These are phyloP conservation scores for Hericium rajendrae DNA, from an alignment of 768 basidiomycete genomes.

Conservation along the genomic window DNA sequence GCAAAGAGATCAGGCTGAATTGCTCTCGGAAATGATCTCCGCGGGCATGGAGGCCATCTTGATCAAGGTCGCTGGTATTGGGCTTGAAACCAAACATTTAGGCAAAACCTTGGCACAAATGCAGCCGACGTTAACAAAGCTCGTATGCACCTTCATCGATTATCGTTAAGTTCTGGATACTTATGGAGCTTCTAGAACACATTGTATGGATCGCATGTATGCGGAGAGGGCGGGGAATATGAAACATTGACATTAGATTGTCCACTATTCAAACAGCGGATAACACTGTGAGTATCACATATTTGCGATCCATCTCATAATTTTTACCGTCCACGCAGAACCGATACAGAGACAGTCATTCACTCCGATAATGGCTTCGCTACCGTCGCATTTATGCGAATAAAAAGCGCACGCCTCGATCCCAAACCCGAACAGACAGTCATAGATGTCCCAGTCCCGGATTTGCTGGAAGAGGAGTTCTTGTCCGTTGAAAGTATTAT, in stretches of 20 bases:
- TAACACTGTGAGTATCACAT: constrained; percentile 48
- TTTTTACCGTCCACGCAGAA: constrained; percentile 26
- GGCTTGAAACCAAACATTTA: constrained; percentile 68
- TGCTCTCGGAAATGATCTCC: constrained; percentile 80
- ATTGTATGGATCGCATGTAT: constrained; percentile 84
- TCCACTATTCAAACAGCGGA: constrained; percentile 73
- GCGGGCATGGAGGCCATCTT: constrained; percentile 73
- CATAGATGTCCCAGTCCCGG: constrained; percentile 31
- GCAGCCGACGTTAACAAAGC: constrained; percentile 56
- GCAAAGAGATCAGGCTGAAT: constrained; percentile 83
- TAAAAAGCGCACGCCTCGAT: constrained; percentile 58
- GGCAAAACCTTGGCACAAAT: constrained; percentile 68
- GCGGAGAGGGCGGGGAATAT: constrained; percentile 98
- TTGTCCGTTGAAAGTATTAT: constrained; percentile 8
- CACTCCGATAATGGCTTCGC: constrained; percentile 78
- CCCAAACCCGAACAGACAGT: constrained; percentile 31
- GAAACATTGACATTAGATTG: constrained; percentile 89
- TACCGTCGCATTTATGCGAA: constrained; percentile 83
- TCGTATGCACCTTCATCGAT: constrained; percentile 38
- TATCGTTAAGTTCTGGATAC: not conserved
- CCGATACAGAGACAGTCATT: constrained; percentile 59
- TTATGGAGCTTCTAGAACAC: constrained; percentile 42
- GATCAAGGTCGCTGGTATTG: constrained; percentile 95
- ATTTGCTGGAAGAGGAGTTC: constrained; percentile 41
- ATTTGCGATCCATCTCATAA: not conserved